Evolutionary conservation across 192 early-diverging fungal species (phyloP).

Genomic region (Coemansia sp.): DNA sequence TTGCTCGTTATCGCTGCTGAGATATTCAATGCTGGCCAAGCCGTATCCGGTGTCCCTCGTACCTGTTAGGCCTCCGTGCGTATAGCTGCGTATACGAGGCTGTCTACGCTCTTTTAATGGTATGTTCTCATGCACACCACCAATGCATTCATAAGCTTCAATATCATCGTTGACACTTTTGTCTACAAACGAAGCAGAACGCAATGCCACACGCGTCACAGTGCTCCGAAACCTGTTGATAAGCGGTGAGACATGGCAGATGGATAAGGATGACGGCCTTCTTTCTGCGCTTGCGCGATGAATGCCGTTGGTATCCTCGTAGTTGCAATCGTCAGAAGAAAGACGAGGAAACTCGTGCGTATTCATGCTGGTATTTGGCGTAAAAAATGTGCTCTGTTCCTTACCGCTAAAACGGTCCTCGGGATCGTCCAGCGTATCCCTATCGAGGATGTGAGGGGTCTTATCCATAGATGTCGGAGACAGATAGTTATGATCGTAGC

Average conservation of each 20-base stretch:
- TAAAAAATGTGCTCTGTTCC: background rate
- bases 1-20: background rate
- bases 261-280: constrained; percentile 4
- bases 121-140: background rate
- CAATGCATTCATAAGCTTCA: constrained; percentile 10
- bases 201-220: constrained; percentile 21
- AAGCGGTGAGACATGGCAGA: constrained; percentile 15
- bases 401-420: background rate
- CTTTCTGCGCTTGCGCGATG: background rate
- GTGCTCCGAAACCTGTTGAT: constrained; percentile 23
- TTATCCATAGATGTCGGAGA: background rate
- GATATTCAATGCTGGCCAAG: background rate
- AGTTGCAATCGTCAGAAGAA: constrained; percentile 5
- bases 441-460: background rate
- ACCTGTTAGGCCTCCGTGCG: background rate
- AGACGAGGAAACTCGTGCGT: constrained; percentile 26
- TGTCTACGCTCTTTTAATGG: background rate
- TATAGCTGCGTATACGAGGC: background rate
- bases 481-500: background rate
- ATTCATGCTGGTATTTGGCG: background rate
- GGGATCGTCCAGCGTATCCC: background rate
- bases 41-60: background rate
- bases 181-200: constrained; percentile 33
- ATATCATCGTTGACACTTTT: constrained; percentile 31
- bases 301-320: background rate